Conservation (phyloP, 2,329 filamentous ascomycete genomes). For the Dothidotthia symphoricarpi region DNA sequence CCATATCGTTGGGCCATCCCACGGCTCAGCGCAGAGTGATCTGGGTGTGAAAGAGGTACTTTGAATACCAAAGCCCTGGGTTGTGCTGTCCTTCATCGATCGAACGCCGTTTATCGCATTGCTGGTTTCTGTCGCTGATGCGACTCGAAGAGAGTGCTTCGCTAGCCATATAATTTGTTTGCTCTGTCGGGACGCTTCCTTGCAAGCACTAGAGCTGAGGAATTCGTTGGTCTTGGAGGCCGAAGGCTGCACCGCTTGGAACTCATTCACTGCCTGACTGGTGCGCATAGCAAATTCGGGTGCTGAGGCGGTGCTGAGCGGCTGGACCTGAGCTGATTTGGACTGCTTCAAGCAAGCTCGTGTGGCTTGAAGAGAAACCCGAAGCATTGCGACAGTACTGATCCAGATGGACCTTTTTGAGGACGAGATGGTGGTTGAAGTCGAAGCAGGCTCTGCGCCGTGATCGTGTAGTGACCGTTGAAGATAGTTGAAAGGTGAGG, state of each 20-base stretch:
- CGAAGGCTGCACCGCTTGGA: slow-evolving; percentile 1
- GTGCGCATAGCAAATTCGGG: background rate
- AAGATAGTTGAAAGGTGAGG: no score
- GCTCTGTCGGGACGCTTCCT: slow-evolving; percentile 3
- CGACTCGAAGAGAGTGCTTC: slow-evolving; percentile 10
- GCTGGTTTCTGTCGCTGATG: slow-evolving; percentile 1
- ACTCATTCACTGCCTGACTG: slow-evolving; percentile 1
- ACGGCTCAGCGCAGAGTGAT: background rate
- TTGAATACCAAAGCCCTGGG: background rate
- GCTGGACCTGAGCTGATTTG: background rate
- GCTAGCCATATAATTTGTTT: slow-evolving; percentile 16
- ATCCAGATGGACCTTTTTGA: background rate
- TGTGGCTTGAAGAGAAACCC: background rate
- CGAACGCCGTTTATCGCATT: background rate
- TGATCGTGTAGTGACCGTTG: no score
- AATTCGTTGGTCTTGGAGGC: background rate
- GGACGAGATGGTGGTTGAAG: background rate
- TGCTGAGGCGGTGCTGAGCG: background rate
- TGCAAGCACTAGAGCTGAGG: background rate
- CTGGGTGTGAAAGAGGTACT: slow-evolving; percentile 1
- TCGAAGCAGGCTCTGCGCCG: no score
- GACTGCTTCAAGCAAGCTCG: background rate
- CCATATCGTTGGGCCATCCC: slow-evolving; percentile 16
- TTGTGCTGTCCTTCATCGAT: background rate
- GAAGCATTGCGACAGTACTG: background rate